Evolutionary conservation across 148 eudicot genomes (phyloP).

Genomic region (Euryodendron excelsum): DNA sequence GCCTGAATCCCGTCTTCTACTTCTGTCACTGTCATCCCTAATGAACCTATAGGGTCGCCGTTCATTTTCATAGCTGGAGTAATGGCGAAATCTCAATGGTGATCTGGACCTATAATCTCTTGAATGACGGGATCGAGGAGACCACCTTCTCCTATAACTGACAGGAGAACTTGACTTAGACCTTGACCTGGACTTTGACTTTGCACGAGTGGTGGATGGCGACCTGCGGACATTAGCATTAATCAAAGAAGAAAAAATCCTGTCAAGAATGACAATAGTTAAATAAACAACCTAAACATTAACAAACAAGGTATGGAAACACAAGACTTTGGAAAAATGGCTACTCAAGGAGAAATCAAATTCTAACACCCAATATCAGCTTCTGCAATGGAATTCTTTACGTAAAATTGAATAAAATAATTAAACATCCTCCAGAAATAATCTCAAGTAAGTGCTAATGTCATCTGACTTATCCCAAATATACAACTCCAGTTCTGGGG

Average conservation of each 20-base stretch:
- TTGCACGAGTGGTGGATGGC: conserved; percentile 46
- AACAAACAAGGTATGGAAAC: neutral
- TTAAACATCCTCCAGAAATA: neutral
- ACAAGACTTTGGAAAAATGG: neutral
- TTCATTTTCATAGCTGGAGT: conserved; percentile 65
- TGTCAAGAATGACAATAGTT: neutral
- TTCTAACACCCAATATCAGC: neutral
- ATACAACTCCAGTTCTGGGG: neutral
- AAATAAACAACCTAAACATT: neutral
- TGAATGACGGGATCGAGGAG: conserved; percentile 55
- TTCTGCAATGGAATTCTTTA: neutral
- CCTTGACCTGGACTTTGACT: conserved; percentile 56
- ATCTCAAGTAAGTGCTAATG: neutral
- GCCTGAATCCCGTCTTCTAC: conserved; percentile 52
- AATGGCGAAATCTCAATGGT: conserved; percentile 68
- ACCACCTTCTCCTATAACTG: conserved; percentile 40
- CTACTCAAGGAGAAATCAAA: neutral
- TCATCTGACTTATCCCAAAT: neutral
- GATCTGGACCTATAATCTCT: conserved; percentile 71
- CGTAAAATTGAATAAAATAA: neutral
- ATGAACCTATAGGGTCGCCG: conserved; percentile 47
- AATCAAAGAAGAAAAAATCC: neutral
- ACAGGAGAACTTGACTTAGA: conserved; percentile 59
- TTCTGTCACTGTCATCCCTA: conserved; percentile 55
- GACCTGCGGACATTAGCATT: conserved; percentile 48